phyloP scores from a whole-genome alignment of 1,284 basidiomycete genomes.

The Afroboletus lepidellus region DNA sequence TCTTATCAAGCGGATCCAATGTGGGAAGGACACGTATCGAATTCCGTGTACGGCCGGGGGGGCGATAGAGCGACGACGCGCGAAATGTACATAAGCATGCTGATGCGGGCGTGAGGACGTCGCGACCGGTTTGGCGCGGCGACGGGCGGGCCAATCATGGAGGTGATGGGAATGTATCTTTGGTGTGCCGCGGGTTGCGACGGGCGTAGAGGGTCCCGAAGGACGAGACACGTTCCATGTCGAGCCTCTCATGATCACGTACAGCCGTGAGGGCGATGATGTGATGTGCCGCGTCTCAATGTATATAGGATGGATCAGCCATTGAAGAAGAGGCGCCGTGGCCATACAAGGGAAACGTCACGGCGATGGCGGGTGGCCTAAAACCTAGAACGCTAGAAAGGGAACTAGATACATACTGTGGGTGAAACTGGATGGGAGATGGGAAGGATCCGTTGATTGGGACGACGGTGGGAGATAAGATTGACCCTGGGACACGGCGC shows the following conservation, averaged over 20 bases:
- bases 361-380: neutral
- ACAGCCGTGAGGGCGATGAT: slow-evolving; percentile 21
- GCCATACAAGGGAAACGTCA: neutral
- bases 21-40: slow-evolving; percentile 23
- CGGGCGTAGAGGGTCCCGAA: slow-evolving; percentile 20
- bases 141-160: slow-evolving; percentile 9
- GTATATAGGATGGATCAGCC: slow-evolving; percentile 5
- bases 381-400: slow-evolving; percentile 12
- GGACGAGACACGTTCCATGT: slow-evolving; percentile 21
- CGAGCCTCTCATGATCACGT: slow-evolving; percentile 21
- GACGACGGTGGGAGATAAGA: slow-evolving; percentile 32
- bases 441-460: slow-evolving; percentile 11
- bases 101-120: slow-evolving; percentile 8
- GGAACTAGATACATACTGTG: neutral
- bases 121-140: slow-evolving; percentile 11
- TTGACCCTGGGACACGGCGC: slow-evolving; percentile 32
- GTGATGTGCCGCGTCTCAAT: slow-evolving; percentile 9
- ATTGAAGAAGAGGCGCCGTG: slow-evolving; percentile 11
- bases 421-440: slow-evolving; percentile 7
- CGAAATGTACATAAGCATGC: slow-evolving; percentile 8
- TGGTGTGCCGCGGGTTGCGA: slow-evolving; percentile 19
- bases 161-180: slow-evolving; percentile 9
- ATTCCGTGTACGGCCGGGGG: slow-evolving; percentile 9
- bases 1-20: slow-evolving; percentile 30
- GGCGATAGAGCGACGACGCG: slow-evolving; percentile 22